Base-by-base conservation (phyloP, 1,284 basidiomycete genomes). In the Coriolopsis trogii region DNA sequence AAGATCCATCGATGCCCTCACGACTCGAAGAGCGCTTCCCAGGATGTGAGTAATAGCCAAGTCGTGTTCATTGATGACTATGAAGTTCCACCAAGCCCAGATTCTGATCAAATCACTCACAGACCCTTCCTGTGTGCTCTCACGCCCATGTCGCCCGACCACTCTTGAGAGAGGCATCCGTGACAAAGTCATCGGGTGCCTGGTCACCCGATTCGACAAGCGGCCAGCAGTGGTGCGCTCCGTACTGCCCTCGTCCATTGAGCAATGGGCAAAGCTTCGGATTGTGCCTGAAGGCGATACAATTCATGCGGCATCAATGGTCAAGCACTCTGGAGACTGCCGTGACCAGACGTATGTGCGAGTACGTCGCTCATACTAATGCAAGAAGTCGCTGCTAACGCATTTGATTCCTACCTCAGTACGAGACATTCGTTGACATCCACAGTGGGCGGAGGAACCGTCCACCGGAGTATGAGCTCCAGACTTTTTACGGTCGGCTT, bases 381-480 rank as follows among this genome's bases (percentile, higher is more conserved):
- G n/a, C n/a, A n/a, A n/a, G n/a, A n/a, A n/a, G n/a, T n/a, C n/a
- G n/a, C n/a, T n/a, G n/a, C 8, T 12, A 24, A 15, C 7, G 24
- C 6, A 10, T 37, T 24, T 6, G 16, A 24, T 36, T 15, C 3
- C 34, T 13, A 26, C 8, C 13, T 41, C 23, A 63, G 61, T 63
- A 63, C 26, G 54, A 63, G 28, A n/a, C 46, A 9, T 43, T 52
- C 5, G 49, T 63, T 6, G 59, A 63, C 36, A 21, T 20, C 1
- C 49, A 63, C 31, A 43, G 55, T 0, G 39, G 49, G 3, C 31
- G 18, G 9, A 29, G n/a, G 3, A 24, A 37, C 7, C 29, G 24
- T 2, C 28, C n/a, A 3, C 2, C n/a, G 0, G 41, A 25, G 4
- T 21, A 37, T 6, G 33, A 51, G 18, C 25, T 10, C 2, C 28